Percentiles rank a stretch among this genome's conserved stretches.
Evolutionary conservation across 371 early-diverging fungal species (phyloP).

Genomic region (Haplosporangium sp.): DNA sequence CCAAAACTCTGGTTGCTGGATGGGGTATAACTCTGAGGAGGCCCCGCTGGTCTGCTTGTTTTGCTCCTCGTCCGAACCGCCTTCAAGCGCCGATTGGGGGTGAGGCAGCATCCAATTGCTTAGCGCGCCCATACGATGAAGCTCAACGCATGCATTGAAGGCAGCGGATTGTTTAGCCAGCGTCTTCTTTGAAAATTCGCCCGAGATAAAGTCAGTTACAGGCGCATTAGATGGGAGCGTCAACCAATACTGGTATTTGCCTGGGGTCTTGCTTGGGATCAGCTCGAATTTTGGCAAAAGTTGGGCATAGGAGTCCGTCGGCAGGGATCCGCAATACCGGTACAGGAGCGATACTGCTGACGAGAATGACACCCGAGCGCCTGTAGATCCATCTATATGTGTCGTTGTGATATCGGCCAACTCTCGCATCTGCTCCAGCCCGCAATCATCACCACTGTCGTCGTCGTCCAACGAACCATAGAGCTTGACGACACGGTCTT

Average conservation of each 20-base stretch:
- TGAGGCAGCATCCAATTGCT: conserved; percentile 17
- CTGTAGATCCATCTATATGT: conserved; percentile 18
- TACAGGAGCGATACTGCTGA: conserved; percentile 7
- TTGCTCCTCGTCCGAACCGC: not conserved
- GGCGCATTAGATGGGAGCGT: conserved; percentile 76
- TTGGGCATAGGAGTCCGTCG: conserved; percentile 15
- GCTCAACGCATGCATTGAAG: conserved; percentile 70
- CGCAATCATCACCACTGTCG: conserved; percentile 51
- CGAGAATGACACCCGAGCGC: conserved; percentile 15
- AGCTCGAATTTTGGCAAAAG: conserved; percentile 12
- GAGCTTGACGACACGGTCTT: conserved; percentile 7
- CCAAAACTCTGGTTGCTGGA: conserved; percentile 28
- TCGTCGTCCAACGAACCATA: conserved; percentile 36
- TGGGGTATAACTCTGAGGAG: conserved; percentile 1
- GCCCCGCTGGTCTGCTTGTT: not conserved
- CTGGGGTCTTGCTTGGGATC: not conserved
- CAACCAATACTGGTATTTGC: conserved; percentile 56
- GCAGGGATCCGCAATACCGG: conserved; percentile 23
- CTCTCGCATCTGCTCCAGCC: conserved; percentile 9
- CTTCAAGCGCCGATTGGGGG: not conserved
- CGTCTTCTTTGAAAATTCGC: conserved; percentile 62
- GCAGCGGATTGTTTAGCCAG: conserved; percentile 79
- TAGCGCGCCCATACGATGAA: conserved; percentile 74
- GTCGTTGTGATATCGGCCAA: conserved; percentile 14
- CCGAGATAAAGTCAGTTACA: conserved; percentile 64